Conservation (phyloP, 2,329 filamentous ascomycete species). For the Colletotrichum sansevieriae region DNA sequence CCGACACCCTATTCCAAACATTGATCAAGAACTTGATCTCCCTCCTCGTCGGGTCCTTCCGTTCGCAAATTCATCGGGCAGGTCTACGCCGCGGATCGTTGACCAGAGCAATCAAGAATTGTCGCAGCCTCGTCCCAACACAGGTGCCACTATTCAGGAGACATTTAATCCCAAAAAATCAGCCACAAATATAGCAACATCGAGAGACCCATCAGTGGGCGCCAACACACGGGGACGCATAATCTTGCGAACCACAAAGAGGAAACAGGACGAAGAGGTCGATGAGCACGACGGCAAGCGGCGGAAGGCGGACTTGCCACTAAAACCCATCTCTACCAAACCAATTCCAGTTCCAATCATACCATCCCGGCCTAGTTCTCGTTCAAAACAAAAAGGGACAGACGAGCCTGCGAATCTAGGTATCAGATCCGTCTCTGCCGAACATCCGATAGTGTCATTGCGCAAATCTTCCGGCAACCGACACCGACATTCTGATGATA, state of each 20-base stretch:
- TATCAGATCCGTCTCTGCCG: neutral
- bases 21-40: neutral
- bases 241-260: neutral
- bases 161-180: too few species aligned
- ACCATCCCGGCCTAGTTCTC: neutral
- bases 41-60: conserved; percentile 14
- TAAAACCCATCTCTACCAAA: neutral
- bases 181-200: too few species aligned
- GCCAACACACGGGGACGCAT: neutral
- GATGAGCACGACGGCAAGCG: neutral
- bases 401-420: neutral
- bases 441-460: too few species aligned
- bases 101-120: neutral
- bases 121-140: neutral
- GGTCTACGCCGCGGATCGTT: neutral
- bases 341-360: neutral
- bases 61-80: neutral
- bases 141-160: neutral
- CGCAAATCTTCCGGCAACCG: too few species aligned
- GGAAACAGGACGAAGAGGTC: neutral
- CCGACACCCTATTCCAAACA: neutral
- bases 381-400: neutral
- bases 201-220: too few species aligned
- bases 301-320: neutral
- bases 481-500: neutral